Percentiles rank a stretch among this genome's conserved stretches.
Conservation (phyloP, 306 rosid genomes). For the Crataegus laevigata region DNA sequence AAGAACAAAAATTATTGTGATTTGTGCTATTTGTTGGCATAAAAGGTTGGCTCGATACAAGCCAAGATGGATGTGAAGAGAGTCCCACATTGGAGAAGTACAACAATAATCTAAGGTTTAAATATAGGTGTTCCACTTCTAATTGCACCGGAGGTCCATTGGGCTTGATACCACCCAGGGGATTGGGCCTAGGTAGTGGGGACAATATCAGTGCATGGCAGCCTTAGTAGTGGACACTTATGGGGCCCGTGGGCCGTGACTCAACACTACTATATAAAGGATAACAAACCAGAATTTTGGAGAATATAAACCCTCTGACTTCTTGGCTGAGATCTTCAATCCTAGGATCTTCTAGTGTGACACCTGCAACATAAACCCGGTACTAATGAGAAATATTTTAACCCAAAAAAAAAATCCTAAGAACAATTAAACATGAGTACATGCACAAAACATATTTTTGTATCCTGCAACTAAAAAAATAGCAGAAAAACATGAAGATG, state of each 20-base stretch:
- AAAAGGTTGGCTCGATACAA: no score
- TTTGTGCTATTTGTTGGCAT: background rate
- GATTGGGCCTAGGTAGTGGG: no score
- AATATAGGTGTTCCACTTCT: no score
- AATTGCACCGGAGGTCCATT: no score
- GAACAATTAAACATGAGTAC: background rate
- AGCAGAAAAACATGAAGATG: background rate
- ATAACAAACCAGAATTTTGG: conserved; percentile 84
- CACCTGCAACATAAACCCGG: conserved; percentile 47
- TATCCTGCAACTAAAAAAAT: background rate
- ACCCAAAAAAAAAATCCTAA: background rate
- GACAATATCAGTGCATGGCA: no score
- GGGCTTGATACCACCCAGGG: no score
- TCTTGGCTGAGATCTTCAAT: conserved; percentile 99
- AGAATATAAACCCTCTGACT: conserved; percentile 94
- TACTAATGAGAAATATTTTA: background rate
- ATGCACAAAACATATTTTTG: background rate
- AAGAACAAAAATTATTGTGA: background rate
- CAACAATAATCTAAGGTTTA: no score
- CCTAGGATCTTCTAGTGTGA: conserved; percentile 89
- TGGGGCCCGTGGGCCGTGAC: no score
- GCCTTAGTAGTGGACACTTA: no score
- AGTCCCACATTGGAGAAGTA: no score
- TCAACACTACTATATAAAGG: background rate
- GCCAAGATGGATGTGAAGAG: no score